Conservation (phyloP, 257 asterid species). For the Solanum virginianum region DNA sequence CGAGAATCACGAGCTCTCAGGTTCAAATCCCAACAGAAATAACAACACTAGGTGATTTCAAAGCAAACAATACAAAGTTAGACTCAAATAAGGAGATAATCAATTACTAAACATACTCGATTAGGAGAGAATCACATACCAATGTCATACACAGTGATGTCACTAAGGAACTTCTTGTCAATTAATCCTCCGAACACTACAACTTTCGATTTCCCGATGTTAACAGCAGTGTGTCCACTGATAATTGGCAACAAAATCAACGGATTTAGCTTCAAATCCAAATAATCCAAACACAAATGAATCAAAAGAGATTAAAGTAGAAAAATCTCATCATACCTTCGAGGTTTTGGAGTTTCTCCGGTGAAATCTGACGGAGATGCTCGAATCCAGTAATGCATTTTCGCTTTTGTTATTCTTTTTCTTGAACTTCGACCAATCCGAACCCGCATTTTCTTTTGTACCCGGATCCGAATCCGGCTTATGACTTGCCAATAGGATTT, state of each 20-base stretch:
- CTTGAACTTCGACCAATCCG: not conserved
- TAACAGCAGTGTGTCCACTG: conserved; percentile 93
- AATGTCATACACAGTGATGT: conserved; percentile 61
- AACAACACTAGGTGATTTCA: not conserved
- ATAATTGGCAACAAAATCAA: not conserved
- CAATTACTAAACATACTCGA: not conserved
- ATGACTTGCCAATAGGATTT: not conserved
- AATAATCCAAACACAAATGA: not conserved
- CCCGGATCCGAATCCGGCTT: not conserved
- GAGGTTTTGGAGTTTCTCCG: conserved; percentile 68
- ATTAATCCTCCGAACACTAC: conserved; percentile 80
- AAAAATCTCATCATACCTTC: conserved; percentile 28
- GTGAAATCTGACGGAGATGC: conserved; percentile 71
- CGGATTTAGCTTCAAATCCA: not conserved
- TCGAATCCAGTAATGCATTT: conserved; percentile 85
- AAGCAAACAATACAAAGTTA: not conserved
- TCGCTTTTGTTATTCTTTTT: conserved; percentile 16
- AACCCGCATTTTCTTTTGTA: not conserved
- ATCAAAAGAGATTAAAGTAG: not conserved
- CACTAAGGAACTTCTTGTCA: conserved; percentile 75
- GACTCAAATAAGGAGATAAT: not conserved
- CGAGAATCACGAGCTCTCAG: not conserved
- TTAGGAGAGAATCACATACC: conserved; percentile 26
- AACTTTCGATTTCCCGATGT: conserved; percentile 81
- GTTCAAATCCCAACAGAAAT: not conserved